phyloP scores from a whole-genome alignment of 495 filamentous ascomycete species.

The Penicillium turbatum region DNA sequence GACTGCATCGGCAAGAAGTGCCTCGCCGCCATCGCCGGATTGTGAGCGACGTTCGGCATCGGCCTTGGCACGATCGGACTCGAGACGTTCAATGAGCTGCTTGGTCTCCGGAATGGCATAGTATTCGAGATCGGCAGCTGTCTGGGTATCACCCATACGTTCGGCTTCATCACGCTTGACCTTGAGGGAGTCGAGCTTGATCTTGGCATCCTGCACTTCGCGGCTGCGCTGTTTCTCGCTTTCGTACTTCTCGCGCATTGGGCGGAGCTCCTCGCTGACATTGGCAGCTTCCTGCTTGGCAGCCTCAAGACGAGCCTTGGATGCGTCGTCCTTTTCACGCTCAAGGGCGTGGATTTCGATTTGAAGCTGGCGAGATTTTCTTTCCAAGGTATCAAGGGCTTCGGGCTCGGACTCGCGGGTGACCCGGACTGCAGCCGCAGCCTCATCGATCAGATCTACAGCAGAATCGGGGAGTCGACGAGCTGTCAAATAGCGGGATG shows the following conservation, averaged over 20 bases:
- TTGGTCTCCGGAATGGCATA: constrained; percentile 95
- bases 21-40: constrained; percentile 51
- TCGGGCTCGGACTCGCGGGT: constrained; percentile 95
- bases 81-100: constrained; percentile 69
- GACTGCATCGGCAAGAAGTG: constrained; percentile 83
- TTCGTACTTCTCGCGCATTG: constrained; percentile 93
- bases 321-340: constrained; percentile 91
- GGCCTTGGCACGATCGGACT: constrained; percentile 69
- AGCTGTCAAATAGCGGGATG: constrained; percentile 84
- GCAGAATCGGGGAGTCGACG: constrained; percentile 92
- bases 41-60: constrained; percentile 68
- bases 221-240: constrained; percentile 81
- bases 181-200: constrained; percentile 82
- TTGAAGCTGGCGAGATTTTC: constrained; percentile 79
- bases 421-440: constrained; percentile 89
- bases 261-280: constrained; percentile 83
- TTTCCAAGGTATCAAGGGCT: constrained; percentile 85
- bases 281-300: constrained; percentile 90
- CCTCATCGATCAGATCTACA: constrained; percentile 94
- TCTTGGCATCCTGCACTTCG: constrained; percentile 92
- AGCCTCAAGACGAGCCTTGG: constrained; percentile 69
- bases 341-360: constrained; percentile 95
- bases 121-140: constrained; percentile 89
- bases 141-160: constrained; percentile 71
- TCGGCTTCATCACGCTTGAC: constrained; percentile 91